These are phyloP conservation scores for Trematosphaeria pertusa DNA, from an alignment of 2,329 filamentous ascomycete genomes.

Conservation along the genomic window DNA sequence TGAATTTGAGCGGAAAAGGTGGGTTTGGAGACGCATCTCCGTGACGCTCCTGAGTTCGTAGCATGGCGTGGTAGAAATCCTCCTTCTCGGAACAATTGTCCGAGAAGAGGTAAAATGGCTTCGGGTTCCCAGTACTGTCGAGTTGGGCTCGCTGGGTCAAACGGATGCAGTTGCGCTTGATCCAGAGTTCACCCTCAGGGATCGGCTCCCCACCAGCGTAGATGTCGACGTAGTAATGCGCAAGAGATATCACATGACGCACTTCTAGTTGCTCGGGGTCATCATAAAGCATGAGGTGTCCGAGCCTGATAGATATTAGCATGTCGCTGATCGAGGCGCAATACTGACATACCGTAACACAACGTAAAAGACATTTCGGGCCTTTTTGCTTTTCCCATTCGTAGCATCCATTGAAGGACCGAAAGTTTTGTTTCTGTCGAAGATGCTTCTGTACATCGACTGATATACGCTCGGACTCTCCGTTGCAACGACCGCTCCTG, in stretches of 20 bases:
- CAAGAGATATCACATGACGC: constrained; percentile 90
- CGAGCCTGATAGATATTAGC: constrained; percentile 56
- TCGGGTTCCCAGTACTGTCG: constrained; percentile 66
- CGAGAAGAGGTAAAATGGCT: constrained; percentile 92
- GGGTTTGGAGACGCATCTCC: constrained; percentile 61
- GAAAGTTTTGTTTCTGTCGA: constrained; percentile 74
- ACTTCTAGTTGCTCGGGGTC: constrained; percentile 95
- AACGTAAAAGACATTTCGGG: constrained; percentile 91
- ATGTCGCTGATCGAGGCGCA: neutral
- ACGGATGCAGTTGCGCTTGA: constrained; percentile 90
- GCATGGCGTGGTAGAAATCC: constrained; percentile 94
- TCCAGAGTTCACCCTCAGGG: constrained; percentile 91
- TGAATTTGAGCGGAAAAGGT: constrained; percentile 77
- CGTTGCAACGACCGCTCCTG: constrained; percentile 76
- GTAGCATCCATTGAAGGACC: constrained; percentile 61
- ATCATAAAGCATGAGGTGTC: constrained; percentile 96
- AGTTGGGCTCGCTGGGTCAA: constrained; percentile 70
- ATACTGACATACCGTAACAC: constrained; percentile 76
- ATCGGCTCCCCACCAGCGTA: constrained; percentile 80
- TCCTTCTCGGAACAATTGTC: constrained; percentile 97
- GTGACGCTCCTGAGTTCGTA: constrained; percentile 80
- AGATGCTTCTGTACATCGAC: constrained; percentile 96
- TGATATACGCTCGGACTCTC: constrained; percentile 96
- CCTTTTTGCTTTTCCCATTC: constrained; percentile 63
- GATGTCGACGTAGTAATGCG: constrained; percentile 84